Conservation (phyloP, 2,329 filamentous ascomycete genomes). For the Conoideocrella luteorostrata region DNA sequence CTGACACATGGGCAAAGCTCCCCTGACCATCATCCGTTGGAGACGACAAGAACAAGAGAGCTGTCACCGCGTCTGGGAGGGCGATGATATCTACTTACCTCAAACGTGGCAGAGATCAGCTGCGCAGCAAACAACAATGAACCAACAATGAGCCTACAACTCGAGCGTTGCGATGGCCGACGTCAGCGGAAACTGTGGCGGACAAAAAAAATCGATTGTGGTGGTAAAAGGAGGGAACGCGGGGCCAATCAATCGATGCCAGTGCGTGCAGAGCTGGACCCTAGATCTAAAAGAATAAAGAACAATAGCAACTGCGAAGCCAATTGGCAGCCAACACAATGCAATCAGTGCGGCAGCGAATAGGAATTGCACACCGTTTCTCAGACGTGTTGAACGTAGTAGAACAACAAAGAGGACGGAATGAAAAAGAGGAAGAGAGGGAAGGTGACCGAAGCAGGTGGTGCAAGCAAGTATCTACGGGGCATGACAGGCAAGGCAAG, state of each 20-base stretch:
- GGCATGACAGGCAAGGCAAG: no score
- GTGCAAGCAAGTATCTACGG: no score
- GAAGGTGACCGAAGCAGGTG: no score
- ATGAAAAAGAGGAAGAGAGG: background rate
- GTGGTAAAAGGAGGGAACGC: constrained; percentile 8
- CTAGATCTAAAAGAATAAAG: background rate
- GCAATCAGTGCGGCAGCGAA: background rate
- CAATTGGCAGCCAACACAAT: background rate
- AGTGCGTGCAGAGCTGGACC: background rate
- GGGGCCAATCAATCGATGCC: constrained; percentile 8
- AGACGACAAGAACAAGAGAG: no score
- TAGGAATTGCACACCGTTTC: background rate
- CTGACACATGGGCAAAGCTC: no score
- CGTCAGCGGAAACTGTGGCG: constrained; percentile 3
- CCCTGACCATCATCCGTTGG: no score
- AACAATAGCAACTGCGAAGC: constrained; percentile 5
- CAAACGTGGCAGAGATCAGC: background rate
- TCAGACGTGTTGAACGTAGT: background rate
- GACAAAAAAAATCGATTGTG: constrained; percentile 7
- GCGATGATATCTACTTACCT: constrained; percentile 8
- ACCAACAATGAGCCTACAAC: no score
- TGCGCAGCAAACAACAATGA: background rate
- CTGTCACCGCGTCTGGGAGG: no score
- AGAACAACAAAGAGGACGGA: background rate
- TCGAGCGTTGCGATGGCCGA: background rate